A percentile compares a stretch with the other conserved stretches of the same genome.
Evolutionary conservation across 305 asterid species (phyloP).

Genomic region (Ilex paraguariensis): DNA sequence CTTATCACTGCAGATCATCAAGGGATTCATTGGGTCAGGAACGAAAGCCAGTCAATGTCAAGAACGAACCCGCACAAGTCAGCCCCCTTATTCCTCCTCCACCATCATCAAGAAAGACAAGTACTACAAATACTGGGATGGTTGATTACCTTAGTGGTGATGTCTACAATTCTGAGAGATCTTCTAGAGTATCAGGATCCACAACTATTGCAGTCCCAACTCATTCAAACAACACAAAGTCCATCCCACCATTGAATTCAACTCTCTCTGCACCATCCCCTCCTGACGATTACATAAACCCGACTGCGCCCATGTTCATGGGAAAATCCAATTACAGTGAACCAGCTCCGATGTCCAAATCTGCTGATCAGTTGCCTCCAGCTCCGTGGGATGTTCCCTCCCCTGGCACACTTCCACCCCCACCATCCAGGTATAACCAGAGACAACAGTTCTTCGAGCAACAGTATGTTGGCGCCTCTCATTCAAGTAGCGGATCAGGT

Average conservation of each 20-base stretch:
- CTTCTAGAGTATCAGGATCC: constrained; percentile 40
- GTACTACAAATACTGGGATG: constrained; percentile 35
- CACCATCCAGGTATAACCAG: constrained; percentile 75
- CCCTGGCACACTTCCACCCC: constrained; percentile 58
- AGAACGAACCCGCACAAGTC: constrained; percentile 36
- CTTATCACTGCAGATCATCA: constrained; percentile 43
- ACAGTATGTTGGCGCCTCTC: constrained; percentile 31
- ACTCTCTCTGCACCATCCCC: constrained; percentile 39
- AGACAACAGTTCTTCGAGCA: constrained; percentile 82
- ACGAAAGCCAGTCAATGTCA: constrained; percentile 37
- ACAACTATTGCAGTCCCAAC: constrained; percentile 33
- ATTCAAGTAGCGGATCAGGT: constrained; percentile 50
- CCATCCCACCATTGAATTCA: constrained; percentile 37
- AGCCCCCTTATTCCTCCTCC: constrained; percentile 80
- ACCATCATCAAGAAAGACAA: constrained; percentile 54
- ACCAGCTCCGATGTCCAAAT: constrained; percentile 39
- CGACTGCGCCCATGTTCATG: constrained; percentile 71
- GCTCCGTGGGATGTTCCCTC: constrained; percentile 56
- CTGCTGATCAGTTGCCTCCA: constrained; percentile 48
- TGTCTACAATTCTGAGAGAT: constrained; percentile 43
- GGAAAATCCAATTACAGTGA: constrained; percentile 33
- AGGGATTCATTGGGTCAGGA: constrained; percentile 62
- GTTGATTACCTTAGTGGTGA: constrained; percentile 95
- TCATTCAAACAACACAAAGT: constrained; percentile 33
- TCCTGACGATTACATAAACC: constrained; percentile 70